Evolutionary conservation across 768 basidiomycete species (phyloP), one percentile per base, ranked within the genome.

Genomic region (Leccinellum albellum): DNA sequence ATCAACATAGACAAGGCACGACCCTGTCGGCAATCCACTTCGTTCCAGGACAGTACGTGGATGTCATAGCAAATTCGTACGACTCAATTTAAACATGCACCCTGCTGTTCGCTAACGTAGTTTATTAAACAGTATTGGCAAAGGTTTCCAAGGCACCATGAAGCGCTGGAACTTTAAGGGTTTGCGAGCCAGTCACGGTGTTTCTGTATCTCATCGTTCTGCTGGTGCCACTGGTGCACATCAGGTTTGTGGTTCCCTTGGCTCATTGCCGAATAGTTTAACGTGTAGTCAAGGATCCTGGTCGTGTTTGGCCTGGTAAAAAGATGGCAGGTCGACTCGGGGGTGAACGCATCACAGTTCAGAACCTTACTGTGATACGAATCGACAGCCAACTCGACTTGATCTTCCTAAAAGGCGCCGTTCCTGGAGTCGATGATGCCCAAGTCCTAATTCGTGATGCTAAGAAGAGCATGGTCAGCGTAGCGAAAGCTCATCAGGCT

Each of bases 311-410:
- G 76, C 97, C 97, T 4, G 97, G 97, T 35, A 97, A 94, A 77
- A 98, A 98, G 79, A 98, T 97, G 96, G 86, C 96, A 10, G 97
- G 97, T 32, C 87, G 87, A 23, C 86, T 98, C 79, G 97, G 97
- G 50, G 88, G 86, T 55, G 79, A 84, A 60, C 86, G 87, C 40
- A 82, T 82, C 9, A 98, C 96, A 8, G 79, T 81, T 14, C 94
- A 96, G 67, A 98, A 98, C 69, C 84, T 98, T 24, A 73, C 87
- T 1, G 92, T 98, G 44, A 82, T 94, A 54, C 89, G 94, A 21
- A 82, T 99, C 57, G 97, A 99, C 76, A 84, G 83, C 21, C 75
- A 77, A 14, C 84, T 97, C 49, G 88, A 98, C 73, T 82, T 98
- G 53, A 78, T 99, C 55, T 98, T 89, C 71, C 86, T 99, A 53